Base-by-base conservation (phyloP, 1,284 basidiomycete genomes). In the Acaromyces ingoldii region DNA sequence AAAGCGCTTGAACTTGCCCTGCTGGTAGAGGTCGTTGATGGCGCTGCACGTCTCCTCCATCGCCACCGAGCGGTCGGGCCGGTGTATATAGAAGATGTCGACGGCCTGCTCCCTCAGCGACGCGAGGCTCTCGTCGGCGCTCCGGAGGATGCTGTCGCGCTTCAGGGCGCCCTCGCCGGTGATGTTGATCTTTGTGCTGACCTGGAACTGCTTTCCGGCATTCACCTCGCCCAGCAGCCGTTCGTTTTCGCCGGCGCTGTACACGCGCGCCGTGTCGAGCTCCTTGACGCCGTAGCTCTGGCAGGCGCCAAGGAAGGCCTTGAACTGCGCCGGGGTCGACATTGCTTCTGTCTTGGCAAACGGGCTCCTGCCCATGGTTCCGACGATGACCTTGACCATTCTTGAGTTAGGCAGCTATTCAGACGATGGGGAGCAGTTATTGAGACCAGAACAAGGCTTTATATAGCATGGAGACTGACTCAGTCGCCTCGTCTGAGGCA, bases 71-170 rank as follows among this genome's bases (percentile, higher is more conserved):
- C 81, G 77, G 58, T 83, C 82, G 4, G 82, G 81, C 4, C 76
- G 79, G 60, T 83, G 82, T 3, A 84, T 76, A 69, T 83, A 83
- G 71, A 76, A 82, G 59, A 83, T 77, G 36, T 82, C 80, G 22
- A 80, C 56, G 31, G 53, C 70, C 28, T 76, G 66, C 4, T 76
- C 72, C 1, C 72, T 64, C 26, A 79, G 48, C 17, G 75, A 64
- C 24, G 66, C 57, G 34, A 79, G 58, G 40, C 69, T 74, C 39
- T 66, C 62, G 5, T 74, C 59, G 40, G 59, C 45, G 6, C 49
- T 30, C 4, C 54, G 50, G 1, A 49, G 28, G 53, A 68, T 81
- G 79, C 55, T 79, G 75, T 31, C 79, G 75, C 10, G 78, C 75
- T 1, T 69, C 19, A 19, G 13, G 33, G n/a, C 13, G 33, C 33